These are phyloP conservation scores for Agapanthus africanus DNA, from an alignment of 106 monocot species.

Conservation along the genomic window DNA sequence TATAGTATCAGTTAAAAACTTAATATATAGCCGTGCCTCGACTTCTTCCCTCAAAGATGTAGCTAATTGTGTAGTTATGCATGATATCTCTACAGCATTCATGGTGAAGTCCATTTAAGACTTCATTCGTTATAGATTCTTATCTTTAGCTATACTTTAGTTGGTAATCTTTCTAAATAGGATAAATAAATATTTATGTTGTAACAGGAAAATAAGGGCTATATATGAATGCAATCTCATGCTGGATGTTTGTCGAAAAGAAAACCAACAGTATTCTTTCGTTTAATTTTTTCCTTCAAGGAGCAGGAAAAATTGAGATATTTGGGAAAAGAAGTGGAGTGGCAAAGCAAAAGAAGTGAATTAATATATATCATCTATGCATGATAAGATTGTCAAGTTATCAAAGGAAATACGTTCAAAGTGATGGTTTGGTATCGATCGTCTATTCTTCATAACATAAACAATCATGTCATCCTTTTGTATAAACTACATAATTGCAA, in stretches of 20 bases:
- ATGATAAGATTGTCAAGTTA: background rate
- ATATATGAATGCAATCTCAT: background rate
- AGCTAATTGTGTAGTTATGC: no score
- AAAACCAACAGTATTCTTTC: background rate
- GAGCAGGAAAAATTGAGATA: background rate
- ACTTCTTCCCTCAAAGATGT: background rate
- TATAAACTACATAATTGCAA: no score
- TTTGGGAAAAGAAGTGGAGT: background rate
- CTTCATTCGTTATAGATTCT: background rate
- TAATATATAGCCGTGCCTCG: no score
- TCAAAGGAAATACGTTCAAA: no score
- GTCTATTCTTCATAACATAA: background rate
- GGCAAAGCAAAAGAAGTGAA: background rate
- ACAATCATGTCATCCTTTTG: background rate
- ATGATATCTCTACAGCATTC: background rate
- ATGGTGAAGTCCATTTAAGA: background rate
- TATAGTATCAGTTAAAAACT: no score
- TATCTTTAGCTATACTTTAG: background rate
- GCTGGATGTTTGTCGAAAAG: background rate
- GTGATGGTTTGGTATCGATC: background rate
- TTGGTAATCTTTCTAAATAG: background rate
- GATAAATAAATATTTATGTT: background rate
- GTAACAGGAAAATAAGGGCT: background rate
- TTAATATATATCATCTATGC: background rate
- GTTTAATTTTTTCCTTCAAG: background rate